A percentile compares a stretch with the other conserved stretches of the same genome.
Conservation (phyloP, 805 yeast species). For the Yamadazyma endophytica region DNA sequence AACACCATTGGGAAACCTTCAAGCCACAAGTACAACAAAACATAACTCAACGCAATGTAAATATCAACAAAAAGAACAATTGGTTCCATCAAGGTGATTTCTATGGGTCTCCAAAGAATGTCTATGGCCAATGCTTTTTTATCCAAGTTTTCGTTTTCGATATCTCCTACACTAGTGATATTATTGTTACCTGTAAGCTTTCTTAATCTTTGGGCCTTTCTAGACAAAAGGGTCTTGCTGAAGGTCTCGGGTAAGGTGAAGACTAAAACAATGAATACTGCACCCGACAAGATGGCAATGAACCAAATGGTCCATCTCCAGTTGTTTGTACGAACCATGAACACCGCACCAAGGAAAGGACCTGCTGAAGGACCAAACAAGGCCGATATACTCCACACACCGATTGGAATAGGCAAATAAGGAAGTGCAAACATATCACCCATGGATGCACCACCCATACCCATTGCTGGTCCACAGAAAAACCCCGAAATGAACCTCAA, state of each 20-base stretch:
- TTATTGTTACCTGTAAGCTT: conserved; percentile 46
- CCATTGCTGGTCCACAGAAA: conserved; percentile 53
- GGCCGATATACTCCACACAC: conserved; percentile 51
- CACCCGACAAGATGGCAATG: conserved; percentile 37
- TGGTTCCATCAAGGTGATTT: conserved; percentile 49
- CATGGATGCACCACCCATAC: conserved; percentile 56
- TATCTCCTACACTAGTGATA: conserved; percentile 38
- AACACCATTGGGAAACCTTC: conserved; percentile 52
- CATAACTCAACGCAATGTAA: conserved; percentile 51
- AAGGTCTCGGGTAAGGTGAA: conserved; percentile 48
- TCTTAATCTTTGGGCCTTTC: conserved; percentile 48
- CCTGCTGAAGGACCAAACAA: conserved; percentile 54
- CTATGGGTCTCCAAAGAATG: conserved; percentile 49
- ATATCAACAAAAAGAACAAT: conserved; percentile 50
- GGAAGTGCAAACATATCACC: conserved; percentile 45
- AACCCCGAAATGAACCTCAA: conserved; percentile 53
- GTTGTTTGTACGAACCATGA: too few species aligned
- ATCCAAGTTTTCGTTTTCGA: conserved; percentile 20
- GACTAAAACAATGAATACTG: conserved; percentile 28
- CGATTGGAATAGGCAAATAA: conserved; percentile 42
- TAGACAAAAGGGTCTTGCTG: conserved; percentile 37
- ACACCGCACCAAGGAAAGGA: too few species aligned
- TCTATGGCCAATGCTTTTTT: conserved; percentile 16
- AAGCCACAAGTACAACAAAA: conserved; percentile 52
- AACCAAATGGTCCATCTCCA: conserved; percentile 61